Conservation (phyloP, 257 asterid species). For the Solanum arcanum region DNA sequence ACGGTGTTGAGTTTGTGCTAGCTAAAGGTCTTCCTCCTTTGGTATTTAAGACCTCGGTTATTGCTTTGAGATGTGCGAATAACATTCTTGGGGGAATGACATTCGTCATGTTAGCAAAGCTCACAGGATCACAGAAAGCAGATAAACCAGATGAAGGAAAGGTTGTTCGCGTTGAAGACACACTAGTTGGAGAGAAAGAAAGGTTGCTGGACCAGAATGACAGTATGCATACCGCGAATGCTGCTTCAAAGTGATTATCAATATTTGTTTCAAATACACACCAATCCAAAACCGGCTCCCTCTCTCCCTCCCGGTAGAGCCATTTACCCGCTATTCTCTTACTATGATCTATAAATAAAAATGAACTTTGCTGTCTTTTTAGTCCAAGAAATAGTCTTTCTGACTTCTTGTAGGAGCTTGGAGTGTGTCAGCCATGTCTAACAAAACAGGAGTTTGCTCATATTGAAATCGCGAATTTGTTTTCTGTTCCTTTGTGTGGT, state of each 20-base stretch:
- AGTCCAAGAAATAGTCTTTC: background rate
- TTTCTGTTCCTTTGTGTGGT: background rate
- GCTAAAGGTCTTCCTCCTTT: slow-evolving; percentile 53
- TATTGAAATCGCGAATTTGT: background rate
- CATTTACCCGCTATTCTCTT: background rate
- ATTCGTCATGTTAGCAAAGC: slow-evolving; percentile 69
- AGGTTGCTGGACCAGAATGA: slow-evolving; percentile 23
- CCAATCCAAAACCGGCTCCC: background rate
- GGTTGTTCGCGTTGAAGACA: background rate
- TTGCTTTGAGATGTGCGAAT: slow-evolving; percentile 61
- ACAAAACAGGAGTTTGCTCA: background rate
- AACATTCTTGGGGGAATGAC: slow-evolving; percentile 86
- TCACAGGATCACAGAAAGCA: slow-evolving; percentile 64
- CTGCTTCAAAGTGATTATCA: slow-evolving; percentile 23
- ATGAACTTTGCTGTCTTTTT: background rate
- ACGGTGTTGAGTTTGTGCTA: slow-evolving; percentile 74
- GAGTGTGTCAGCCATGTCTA: background rate
- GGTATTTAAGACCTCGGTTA: slow-evolving; percentile 60
- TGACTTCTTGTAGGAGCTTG: background rate
- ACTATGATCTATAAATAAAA: background rate
- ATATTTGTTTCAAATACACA: background rate
- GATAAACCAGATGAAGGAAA: background rate
- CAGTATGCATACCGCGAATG: slow-evolving; percentile 10
- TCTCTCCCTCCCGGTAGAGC: background rate
- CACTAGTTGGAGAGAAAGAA: slow-evolving; percentile 24